Evolutionary conservation across 1,284 basidiomycete genomes (phyloP).

Genomic region (Macrocybe sp.): DNA sequence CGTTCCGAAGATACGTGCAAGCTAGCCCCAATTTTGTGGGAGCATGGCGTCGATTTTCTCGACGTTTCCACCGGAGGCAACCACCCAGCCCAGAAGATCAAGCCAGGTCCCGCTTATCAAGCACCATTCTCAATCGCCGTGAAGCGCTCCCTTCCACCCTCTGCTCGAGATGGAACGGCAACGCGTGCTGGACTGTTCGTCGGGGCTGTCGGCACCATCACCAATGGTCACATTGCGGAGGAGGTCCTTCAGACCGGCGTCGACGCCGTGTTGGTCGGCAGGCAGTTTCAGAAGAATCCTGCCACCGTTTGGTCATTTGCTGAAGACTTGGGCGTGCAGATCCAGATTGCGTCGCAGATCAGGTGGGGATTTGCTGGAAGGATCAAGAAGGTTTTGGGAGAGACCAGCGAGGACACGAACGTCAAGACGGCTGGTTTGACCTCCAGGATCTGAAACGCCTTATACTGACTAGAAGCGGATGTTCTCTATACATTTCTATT

Average conservation of each 20-base stretch:
- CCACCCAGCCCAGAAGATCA: conserved; percentile 40
- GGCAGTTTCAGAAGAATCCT: conserved; percentile 50
- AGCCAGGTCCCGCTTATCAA: conserved; percentile 38
- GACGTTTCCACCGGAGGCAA: conserved; percentile 62
- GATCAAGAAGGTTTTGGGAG: conserved; percentile 3
- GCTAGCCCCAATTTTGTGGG: conserved; percentile 45
- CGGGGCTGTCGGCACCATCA: conserved; percentile 14
- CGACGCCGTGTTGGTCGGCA: conserved; percentile 42
- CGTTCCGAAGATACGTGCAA: conserved; percentile 54
- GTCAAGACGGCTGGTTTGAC: too few species aligned
- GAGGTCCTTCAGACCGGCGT: conserved; percentile 23
- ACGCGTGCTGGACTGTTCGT: conserved; percentile 12
- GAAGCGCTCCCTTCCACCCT: conserved; percentile 11
- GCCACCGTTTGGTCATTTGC: conserved; percentile 37
- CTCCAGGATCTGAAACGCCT: too few species aligned
- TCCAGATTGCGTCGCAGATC: conserved; percentile 18
- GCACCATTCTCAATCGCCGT: conserved; percentile 15
- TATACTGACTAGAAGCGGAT: too few species aligned
- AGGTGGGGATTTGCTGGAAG: conserved; percentile 14
- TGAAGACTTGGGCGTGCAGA: conserved; percentile 27
- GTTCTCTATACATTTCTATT: too few species aligned
- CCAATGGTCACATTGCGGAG: conserved; percentile 13
- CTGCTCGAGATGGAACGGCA: too few species aligned
- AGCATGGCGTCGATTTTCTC: conserved; percentile 62
- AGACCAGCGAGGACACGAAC: not conserved